Evolutionary conservation across 139 green algal genomes (phyloP), one percentile per base, ranked within the genome.

Genomic region (Chlorella sp.): DNA sequence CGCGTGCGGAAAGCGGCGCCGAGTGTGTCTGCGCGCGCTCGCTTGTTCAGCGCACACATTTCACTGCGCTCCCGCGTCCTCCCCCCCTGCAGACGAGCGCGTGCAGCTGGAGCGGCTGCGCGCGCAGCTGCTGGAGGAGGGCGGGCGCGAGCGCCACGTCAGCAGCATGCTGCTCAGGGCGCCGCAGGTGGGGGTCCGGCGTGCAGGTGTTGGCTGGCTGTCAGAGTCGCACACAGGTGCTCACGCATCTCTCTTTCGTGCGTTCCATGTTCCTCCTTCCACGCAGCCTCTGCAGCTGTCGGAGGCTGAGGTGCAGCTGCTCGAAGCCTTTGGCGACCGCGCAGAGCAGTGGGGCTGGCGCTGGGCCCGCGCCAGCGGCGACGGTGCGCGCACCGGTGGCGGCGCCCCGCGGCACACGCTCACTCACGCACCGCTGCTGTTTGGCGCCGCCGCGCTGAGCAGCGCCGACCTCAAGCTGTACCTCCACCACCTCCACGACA

Each of bases 51-150:
- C 53, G 14, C 21, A 61, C 53, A 25, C 23, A 61, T n/a, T n/a
- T 7, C 53, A 6, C 8, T 7, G 53, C 23, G 27, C 33, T 41
- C 58, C 41, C 33, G 33, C 29, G 33, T 33, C 40, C 58, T 43
- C 4, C 56, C 15, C 8, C 23, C 31, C 33, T 71, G 45, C 72
- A n/a, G 90, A 96, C 48, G 90, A 95, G 79, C 84, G 91, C 14
- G 88, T 96, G 35, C 77, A 70, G 41, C 82, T 96, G 42, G 90
- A 95, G 80, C 46, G 48, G 11, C 71, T 95, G 15, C 67, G 67
- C 27, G 58, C 31, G 12, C 25, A 74, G 27, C n/a, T 80, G 48
- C 48, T 88, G 67, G 31, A 36, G 0, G 7, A 4, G 1, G 42
- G 45, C 11, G 68, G 76, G n/a, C n/a, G n/a, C n/a, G n/a, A n/a